Conservation (phyloP, 176 grass and related monocot species). For the Musa troglodytarum region DNA sequence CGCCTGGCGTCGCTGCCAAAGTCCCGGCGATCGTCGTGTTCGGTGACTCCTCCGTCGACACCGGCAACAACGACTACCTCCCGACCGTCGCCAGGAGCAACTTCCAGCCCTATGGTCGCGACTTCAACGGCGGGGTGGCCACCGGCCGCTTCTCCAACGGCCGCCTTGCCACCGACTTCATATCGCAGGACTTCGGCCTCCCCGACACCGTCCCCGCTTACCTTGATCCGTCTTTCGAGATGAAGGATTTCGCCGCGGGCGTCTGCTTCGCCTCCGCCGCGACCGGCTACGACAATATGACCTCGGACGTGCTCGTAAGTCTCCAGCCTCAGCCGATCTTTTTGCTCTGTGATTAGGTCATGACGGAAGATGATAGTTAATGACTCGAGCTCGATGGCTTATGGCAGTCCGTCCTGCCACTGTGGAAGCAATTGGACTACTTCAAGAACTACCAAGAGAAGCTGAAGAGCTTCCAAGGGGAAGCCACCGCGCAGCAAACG, state of each 20-base stretch:
- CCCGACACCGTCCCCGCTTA: slow-evolving; percentile 44
- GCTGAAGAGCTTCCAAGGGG: slow-evolving; percentile 31
- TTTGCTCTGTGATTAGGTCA: not conserved
- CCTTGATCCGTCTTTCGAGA: slow-evolving; percentile 40
- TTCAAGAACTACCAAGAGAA: slow-evolving; percentile 55
- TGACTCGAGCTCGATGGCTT: not conserved
- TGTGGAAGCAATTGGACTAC: slow-evolving; percentile 47
- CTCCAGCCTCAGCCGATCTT: not conserved
- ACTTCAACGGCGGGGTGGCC: slow-evolving; percentile 39
- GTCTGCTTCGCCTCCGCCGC: slow-evolving; percentile 72
- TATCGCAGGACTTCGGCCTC: slow-evolving; percentile 46
- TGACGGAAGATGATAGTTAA: not conserved
- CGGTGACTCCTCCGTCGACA: slow-evolving; percentile 58
- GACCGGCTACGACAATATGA: slow-evolving; percentile 47
- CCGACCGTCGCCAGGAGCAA: slow-evolving; percentile 35
- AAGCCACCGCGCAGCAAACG: slow-evolving; percentile 21
- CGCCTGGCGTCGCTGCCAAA: slow-evolving; percentile 11
- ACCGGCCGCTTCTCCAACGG: slow-evolving; percentile 75
- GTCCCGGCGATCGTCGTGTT: slow-evolving; percentile 53
- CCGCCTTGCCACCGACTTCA: slow-evolving; percentile 55
- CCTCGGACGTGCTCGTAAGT: slow-evolving; percentile 47
- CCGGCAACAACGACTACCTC: slow-evolving; percentile 56
- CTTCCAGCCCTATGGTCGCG: slow-evolving; percentile 53
- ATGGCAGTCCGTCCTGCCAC: slow-evolving; percentile 44
- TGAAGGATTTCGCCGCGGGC: slow-evolving; percentile 43